Conservation (phyloP, 371 early-diverging fungal species). For the Chytridiales sp. region DNA sequence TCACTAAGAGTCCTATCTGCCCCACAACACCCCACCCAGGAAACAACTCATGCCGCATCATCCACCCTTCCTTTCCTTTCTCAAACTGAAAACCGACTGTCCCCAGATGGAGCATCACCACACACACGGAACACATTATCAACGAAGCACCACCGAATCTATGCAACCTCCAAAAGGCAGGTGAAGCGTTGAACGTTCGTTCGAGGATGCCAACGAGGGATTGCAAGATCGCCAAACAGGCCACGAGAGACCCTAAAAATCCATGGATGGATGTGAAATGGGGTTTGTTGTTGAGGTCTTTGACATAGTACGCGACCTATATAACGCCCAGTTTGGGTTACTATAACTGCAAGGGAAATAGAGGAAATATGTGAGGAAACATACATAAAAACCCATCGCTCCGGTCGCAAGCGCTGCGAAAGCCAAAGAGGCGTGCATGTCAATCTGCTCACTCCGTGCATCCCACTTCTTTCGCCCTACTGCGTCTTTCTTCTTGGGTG, state of each 20-base stretch:
- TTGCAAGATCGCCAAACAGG: not conserved
- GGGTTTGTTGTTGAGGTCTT: not conserved
- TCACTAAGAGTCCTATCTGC: too few relatives aligned
- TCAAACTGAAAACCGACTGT: too few relatives aligned
- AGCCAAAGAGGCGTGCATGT: constrained; percentile 8
- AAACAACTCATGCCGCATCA: too few relatives aligned
- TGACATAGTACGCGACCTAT: constrained; percentile 12
- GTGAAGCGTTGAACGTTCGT: not conserved
- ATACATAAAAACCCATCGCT: not conserved
- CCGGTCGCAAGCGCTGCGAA: constrained; percentile 5
- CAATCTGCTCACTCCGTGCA: not conserved
- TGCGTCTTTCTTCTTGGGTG: not conserved
- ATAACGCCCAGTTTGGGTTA: not conserved
- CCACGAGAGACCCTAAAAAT: not conserved
- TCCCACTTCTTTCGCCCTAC: not conserved
- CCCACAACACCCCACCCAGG: too few relatives aligned
- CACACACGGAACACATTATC: not conserved
- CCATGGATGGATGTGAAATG: constrained; percentile 13
- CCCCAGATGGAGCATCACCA: not conserved
- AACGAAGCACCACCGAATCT: not conserved
- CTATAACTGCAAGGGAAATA: not conserved
- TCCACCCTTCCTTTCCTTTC: too few relatives aligned
- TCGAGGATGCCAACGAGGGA: not conserved
- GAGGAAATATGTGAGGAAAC: not conserved
- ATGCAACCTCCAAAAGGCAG: not conserved